Evolutionary conservation across 2,329 filamentous ascomycete genomes (phyloP).

Genomic region (Calonectria multiphialidica): DNA sequence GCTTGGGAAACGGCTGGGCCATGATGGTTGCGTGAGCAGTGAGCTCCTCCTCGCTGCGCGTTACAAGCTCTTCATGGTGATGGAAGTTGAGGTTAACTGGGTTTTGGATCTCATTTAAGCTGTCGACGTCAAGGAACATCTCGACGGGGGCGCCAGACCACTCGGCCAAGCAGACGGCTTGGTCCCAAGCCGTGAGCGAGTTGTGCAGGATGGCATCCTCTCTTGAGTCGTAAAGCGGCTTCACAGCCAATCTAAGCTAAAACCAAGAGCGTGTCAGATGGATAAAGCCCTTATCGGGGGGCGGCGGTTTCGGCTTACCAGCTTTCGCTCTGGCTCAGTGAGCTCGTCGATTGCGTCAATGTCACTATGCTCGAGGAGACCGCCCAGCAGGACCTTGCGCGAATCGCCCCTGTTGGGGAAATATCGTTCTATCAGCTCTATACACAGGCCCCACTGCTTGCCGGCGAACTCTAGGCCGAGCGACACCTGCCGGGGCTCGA

Average conservation of each 20-base stretch:
- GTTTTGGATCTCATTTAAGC: conserved; percentile 52
- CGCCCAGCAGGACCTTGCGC: conserved; percentile 38
- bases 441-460: conserved; percentile 29
- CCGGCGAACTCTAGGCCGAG: conserved; percentile 33
- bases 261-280: not conserved
- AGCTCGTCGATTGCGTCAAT: conserved; percentile 25
- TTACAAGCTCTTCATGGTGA: conserved; percentile 40
- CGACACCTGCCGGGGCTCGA: conserved; percentile 41
- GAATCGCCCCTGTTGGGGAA: conserved; percentile 27
- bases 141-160: conserved; percentile 40
- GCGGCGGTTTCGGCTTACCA: conserved; percentile 24
- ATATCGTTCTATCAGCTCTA: conserved; percentile 29
- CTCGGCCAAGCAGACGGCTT: conserved; percentile 30
- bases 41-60: conserved; percentile 33
- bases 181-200: conserved; percentile 36
- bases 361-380: conserved; percentile 32
- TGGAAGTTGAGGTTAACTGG: conserved; percentile 64
- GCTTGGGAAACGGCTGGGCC: conserved; percentile 6
- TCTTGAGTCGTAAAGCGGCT: conserved; percentile 26
- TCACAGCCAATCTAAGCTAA: conserved; percentile 34
- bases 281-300: not conserved
- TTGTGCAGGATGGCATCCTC: conserved; percentile 35
- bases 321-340: conserved; percentile 20
- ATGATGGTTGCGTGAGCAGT: conserved; percentile 28
- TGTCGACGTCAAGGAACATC: conserved; percentile 52